These are phyloP conservation scores for Erythrobasidium hasegawianum DNA, from an alignment of 1,284 basidiomycete genomes.

Conservation along the genomic window DNA sequence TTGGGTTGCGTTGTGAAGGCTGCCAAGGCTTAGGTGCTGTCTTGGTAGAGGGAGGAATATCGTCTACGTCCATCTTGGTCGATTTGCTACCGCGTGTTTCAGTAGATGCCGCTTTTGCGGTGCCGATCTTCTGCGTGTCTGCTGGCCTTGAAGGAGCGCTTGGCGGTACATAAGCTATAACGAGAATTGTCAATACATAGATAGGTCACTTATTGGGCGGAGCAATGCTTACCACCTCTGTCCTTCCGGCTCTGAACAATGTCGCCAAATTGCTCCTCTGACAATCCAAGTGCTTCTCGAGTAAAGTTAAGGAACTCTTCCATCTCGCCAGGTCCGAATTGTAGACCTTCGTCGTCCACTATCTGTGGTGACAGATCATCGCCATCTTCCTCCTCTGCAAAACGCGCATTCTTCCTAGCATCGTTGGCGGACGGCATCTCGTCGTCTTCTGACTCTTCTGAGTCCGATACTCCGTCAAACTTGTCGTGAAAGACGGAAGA, in stretches of 20 bases:
- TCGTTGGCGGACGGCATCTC: conserved; percentile 46
- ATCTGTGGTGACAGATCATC: conserved; percentile 31
- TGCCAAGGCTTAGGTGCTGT: not conserved
- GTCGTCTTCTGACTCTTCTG: conserved; percentile 23
- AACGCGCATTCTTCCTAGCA: conserved; percentile 13
- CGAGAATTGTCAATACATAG: too few relatives aligned
- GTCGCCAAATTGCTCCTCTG: conserved; percentile 72
- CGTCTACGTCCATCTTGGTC: not conserved
- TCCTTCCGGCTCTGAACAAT: conserved; percentile 70
- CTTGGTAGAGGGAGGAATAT: not conserved
- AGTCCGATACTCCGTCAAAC: conserved; percentile 42
- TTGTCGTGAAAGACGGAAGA: conserved; percentile 33
- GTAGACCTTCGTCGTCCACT: conserved; percentile 55
- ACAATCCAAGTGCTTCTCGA: conserved; percentile 78
- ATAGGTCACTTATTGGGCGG: too few relatives aligned
- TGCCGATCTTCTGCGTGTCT: conserved; percentile 19
- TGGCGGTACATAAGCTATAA: conserved; percentile 69
- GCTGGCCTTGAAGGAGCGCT: conserved; percentile 36
- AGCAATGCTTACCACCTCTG: conserved; percentile 72
- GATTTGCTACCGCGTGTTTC: conserved; percentile 6
- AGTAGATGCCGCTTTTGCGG: conserved; percentile 1
- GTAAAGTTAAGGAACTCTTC: conserved; percentile 91
- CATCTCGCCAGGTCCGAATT: conserved; percentile 71
- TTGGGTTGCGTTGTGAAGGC: conserved; percentile 54
- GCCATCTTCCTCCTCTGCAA: conserved; percentile 36